Evolutionary conservation across 306 rosid species (phyloP), one percentile per base, ranked within the genome.

Genomic region (Cicer chorassanicum): DNA sequence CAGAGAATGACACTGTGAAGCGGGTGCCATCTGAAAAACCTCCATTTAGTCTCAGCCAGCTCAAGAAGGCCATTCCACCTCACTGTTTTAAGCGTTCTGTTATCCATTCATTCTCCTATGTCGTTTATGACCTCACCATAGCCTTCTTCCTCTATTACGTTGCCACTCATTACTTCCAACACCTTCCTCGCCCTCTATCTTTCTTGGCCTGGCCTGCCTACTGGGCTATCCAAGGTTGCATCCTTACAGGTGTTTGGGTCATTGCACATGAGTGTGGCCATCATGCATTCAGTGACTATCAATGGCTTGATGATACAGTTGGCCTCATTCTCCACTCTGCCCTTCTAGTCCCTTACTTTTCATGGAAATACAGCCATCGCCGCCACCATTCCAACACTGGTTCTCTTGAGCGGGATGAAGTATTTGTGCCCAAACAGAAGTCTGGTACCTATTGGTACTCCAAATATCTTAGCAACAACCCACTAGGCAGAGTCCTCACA

Each of bases 321-420:
- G 98, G 98, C 74, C 79, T 91, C 4, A 48, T 94, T 73, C 93
- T 94, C 78, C 98, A 94, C 81, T 94, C 98, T 1, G 74, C 45
- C n/a, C 97, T 94, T 21, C 82, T 94, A 2, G 98, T 94, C 80
- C 98, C 98, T 1, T 94, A 87, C 87, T 94, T 94, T 78, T 94
- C 98, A 11, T 94, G 98, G 98, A 94, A 94, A 59, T 91, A 91
- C 70, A 94, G 98, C 82, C 98, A 94, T 76, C 97, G 98, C 21
- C 92, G 98, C 57, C 98, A 94, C 81, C 98, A 94, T 73, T 90
- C 97, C 34, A 91, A 94, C 78, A 94, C 97, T 0, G 97, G 89
- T 62, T 94, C 98, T 39, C 88, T 94, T 1, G 98, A 94, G 43
- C 77, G 87, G 16, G 98, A 94, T 81, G 98, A 94, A 77, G 98